Conservation (phyloP, 257 asterid species). For the Scutellaria baicalensis region DNA sequence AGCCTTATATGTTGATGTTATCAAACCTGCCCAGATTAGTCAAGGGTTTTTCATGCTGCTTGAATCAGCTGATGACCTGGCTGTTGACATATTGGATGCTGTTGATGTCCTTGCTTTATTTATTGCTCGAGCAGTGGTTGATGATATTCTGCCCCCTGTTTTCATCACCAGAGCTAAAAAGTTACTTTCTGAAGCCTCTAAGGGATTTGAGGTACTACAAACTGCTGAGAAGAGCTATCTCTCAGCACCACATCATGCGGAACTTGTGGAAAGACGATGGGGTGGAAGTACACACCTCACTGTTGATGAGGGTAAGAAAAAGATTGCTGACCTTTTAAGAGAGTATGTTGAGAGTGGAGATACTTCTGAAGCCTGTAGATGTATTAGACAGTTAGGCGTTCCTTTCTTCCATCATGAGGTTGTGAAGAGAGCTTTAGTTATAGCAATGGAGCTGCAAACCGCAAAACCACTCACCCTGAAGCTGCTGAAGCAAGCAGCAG, state of each 20-base stretch:
- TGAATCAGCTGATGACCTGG: conserved; percentile 94
- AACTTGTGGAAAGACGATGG: conserved; percentile 93
- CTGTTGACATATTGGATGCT: conserved; percentile 87
- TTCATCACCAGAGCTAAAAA: conserved; percentile 73
- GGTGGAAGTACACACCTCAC: conserved; percentile 96
- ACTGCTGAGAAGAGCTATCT: conserved; percentile 94
- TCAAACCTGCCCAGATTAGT: conserved; percentile 64
- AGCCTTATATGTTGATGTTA: conserved; percentile 79
- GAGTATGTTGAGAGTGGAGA: conserved; percentile 92
- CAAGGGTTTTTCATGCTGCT: conserved; percentile 81
- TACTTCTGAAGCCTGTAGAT: conserved; percentile 86
- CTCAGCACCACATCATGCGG: conserved; percentile 98
- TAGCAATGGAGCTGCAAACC: conserved; percentile 74
- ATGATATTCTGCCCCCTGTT: conserved; percentile 92
- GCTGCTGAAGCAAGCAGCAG: conserved; percentile 81
- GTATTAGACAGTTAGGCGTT: conserved; percentile 90
- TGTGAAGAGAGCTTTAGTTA: conserved; percentile 80
- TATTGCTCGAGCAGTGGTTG: conserved; percentile 92
- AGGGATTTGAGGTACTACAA: conserved; percentile 72
- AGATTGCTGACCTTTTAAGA: conserved; percentile 74
- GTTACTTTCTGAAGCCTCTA: conserved; percentile 64
- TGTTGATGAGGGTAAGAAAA: conserved; percentile 90
- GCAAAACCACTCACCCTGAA: conserved; percentile 61
- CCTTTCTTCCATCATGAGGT: conserved; percentile 97
- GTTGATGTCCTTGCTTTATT: conserved; percentile 85